Evolutionary conservation across 108 stramenopile species (phyloP).

Genomic region (Schizochytrium sp.): DNA sequence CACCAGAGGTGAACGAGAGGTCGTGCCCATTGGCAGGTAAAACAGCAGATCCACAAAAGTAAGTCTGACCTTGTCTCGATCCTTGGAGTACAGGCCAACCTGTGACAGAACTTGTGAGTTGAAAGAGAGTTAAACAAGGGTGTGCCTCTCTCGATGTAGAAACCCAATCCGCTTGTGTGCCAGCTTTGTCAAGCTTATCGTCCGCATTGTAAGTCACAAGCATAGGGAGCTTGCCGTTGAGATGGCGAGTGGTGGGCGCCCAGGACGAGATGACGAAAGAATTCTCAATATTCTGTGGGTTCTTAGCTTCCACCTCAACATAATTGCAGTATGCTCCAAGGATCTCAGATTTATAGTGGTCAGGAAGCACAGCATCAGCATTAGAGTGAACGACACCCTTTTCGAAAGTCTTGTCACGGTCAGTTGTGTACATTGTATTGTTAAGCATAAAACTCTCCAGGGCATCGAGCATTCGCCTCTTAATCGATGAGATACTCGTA

Average conservation of each 20-base stretch:
- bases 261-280: constrained; percentile 52
- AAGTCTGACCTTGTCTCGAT: constrained; percentile 19
- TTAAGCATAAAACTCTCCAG: constrained; percentile 21
- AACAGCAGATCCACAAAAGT: constrained; percentile 46
- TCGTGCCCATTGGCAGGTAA: constrained; percentile 48
- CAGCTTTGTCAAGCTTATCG: constrained; percentile 2
- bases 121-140: constrained; percentile 26
- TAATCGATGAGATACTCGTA: neutral
- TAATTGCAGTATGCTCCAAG: constrained; percentile 50
- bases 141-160: constrained; percentile 55
- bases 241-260: constrained; percentile 35
- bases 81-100: constrained; percentile 47
- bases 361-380: constrained; percentile 31
- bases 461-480: neutral
- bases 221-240: constrained; percentile 53
- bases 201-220: constrained; percentile 48
- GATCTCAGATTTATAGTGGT: neutral
- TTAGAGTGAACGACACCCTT: constrained; percentile 58
- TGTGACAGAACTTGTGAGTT: constrained; percentile 23
- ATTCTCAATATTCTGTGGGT: constrained; percentile 45
- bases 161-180: constrained; percentile 42
- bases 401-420: constrained; percentile 56
- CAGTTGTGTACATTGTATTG: constrained; percentile 53
- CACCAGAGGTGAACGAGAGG: constrained; percentile 26
- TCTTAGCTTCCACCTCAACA: constrained; percentile 32